phyloP scores from a whole-genome alignment of 179 eudicot species.

The Pouteria campechiana region DNA sequence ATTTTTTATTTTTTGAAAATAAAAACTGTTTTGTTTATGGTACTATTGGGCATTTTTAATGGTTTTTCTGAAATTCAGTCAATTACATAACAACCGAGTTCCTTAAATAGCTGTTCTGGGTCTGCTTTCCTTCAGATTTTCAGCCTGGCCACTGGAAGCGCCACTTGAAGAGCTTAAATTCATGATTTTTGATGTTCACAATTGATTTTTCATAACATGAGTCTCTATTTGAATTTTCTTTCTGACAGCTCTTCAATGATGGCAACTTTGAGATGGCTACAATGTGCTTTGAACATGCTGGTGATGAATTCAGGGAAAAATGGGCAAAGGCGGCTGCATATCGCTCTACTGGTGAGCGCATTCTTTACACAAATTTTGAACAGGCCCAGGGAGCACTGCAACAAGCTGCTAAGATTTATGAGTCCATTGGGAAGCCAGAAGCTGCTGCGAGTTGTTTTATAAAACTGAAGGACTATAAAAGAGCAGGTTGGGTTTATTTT shows the following conservation, averaged over 20 bases:
- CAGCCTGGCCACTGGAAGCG: too few relatives aligned
- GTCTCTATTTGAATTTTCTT: not conserved
- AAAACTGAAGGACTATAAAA: constrained; percentile 9
- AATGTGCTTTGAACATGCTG: constrained; percentile 17
- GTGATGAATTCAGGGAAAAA: constrained; percentile 4
- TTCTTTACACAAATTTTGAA: not conserved
- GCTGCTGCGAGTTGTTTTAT: constrained; percentile 12
- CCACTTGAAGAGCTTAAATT: too few relatives aligned
- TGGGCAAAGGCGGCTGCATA: constrained; percentile 8
- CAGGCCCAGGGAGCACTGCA: not conserved
- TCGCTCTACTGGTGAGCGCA: not conserved
- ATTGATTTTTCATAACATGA: too few relatives aligned
- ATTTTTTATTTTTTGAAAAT: not conserved
- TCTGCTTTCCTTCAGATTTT: too few relatives aligned
- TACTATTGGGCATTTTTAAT: not conserved
- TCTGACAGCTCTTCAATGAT: constrained; percentile 11
- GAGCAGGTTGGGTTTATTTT: constrained; percentile 12
- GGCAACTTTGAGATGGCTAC: constrained; percentile 11
- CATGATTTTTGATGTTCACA: too few relatives aligned
- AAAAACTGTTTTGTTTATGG: not conserved
- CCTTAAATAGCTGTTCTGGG: too few relatives aligned
- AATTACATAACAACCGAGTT: too few relatives aligned
- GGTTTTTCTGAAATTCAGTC: not conserved
- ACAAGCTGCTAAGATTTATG: constrained; percentile 16
- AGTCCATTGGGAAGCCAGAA: constrained; percentile 2